Conservation (phyloP, 768 basidiomycete genomes). For the Boletus subcaerulescens region DNA sequence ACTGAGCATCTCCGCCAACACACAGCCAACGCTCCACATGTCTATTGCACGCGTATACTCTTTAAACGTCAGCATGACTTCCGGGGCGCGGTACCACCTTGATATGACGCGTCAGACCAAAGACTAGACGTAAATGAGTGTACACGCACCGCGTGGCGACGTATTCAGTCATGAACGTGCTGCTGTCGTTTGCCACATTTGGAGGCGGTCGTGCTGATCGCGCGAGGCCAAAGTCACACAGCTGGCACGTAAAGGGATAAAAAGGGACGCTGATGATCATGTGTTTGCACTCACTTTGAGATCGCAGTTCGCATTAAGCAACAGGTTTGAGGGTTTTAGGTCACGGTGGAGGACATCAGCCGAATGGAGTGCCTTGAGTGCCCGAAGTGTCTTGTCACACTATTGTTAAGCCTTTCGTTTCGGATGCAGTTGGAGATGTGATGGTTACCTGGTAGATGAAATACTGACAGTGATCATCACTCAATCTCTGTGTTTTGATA, state of each 20-base stretch:
- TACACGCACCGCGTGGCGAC: constrained; percentile 78
- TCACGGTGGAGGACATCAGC: constrained; percentile 95
- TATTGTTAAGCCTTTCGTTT: background rate
- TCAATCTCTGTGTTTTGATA: constrained; percentile 89
- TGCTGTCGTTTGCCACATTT: constrained; percentile 68
- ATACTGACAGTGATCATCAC: constrained; percentile 95
- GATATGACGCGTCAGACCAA: background rate
- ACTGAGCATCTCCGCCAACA: constrained; percentile 86
- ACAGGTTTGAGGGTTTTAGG: constrained; percentile 92
- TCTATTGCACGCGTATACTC: constrained; percentile 90
- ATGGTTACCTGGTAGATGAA: constrained; percentile 86
- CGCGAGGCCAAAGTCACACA: constrained; percentile 87
- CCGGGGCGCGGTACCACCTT: constrained; percentile 96
- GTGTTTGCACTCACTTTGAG: constrained; percentile 63
- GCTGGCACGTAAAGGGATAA: constrained; percentile 35
- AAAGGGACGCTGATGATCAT: background rate
- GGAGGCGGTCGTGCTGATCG: constrained; percentile 74
- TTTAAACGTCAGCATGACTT: constrained; percentile 98
- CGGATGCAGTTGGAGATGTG: constrained; percentile 1
- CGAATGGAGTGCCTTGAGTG: constrained; percentile 91
- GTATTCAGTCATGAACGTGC: constrained; percentile 89
- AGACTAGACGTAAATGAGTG: background rate
- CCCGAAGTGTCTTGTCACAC: constrained; percentile 68
- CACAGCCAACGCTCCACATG: constrained; percentile 85
- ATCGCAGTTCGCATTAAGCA: constrained; percentile 96